Evolutionary conservation across 768 basidiomycete genomes (phyloP), one percentile per base, ranked within the genome.

Genomic region (Pisolithus albus): DNA sequence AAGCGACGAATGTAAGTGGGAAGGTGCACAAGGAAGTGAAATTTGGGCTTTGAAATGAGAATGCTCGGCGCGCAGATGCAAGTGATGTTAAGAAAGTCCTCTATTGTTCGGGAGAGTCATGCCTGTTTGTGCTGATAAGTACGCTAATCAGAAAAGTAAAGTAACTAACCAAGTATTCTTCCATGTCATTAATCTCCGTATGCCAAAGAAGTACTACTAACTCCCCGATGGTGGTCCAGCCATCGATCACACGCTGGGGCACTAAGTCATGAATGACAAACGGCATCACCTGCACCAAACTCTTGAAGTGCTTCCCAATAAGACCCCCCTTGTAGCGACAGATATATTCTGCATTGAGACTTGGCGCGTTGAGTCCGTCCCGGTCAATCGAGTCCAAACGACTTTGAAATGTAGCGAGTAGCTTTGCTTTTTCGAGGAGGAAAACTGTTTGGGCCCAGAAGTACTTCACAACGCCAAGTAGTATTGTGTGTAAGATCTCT

Each of bases 131-230:
- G 10, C 32, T 32, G 10, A 32, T 32, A 32, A 32, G 32, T 11
- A 32, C 11, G 32, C 32, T 32, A 32, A 9, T 32, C 32, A 3
- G 10, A 32, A 11, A 11, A 32, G 9, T 11, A 10, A 32, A 32
- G 4, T 32, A 11, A 11, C 32, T 32, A 1, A 32, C 64, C 4
- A 71, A 18, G 55, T 76, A 78, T 16, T 59, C 45, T 5, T 70
- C 61, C 16, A 61, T 57, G 44, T 76, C 56, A 0, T 53, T 42
- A 11, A 78, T 77, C 52, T 68, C 64, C 0, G 66, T 64, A 9
- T 73, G 56, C 77, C 77, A 79, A 0, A 78, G 56, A 0, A 75
- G 59, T 0, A 73, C 68, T 0, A 63, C 44, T 0, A 77, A 64
- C 9, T 65, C 60, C 0, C 71, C 71, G 15, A 71, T 56, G 0